These are phyloP conservation scores for Malassezia caprae DNA, from an alignment of 1,284 basidiomycete species.

Conservation along the genomic window DNA sequence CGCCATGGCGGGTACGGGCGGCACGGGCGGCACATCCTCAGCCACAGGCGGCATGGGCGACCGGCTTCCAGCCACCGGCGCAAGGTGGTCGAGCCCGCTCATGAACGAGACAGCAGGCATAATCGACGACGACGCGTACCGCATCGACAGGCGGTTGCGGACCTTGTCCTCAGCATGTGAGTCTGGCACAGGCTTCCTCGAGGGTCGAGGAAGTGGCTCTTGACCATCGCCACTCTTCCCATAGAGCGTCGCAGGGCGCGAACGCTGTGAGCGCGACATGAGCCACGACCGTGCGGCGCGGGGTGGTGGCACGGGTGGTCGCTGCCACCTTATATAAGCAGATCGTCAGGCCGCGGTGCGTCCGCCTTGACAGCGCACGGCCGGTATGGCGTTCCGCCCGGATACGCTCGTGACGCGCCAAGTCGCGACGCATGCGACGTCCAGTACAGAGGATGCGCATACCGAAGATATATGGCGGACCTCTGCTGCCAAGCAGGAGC, in stretches of 20 bases:
- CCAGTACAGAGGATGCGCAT: neutral
- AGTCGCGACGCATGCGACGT: conserved; percentile 4
- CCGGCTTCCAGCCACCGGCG: conserved; percentile 10
- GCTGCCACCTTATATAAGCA: conserved; percentile 2
- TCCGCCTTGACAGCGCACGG: neutral
- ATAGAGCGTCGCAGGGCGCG: conserved; percentile 45
- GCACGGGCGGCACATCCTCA: neutral
- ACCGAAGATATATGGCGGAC: conserved; percentile 27
- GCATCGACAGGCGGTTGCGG: conserved; percentile 44
- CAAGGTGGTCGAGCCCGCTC: neutral
- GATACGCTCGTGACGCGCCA: conserved; percentile 15
- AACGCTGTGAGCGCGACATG: conserved; percentile 43
- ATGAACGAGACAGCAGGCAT: conserved; percentile 15
- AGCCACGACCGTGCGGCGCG: conserved; percentile 1
- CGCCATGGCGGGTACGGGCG: neutral
- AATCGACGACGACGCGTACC: conserved; percentile 30
- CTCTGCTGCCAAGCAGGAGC: conserved; percentile 37
- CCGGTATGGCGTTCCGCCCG: conserved; percentile 6
- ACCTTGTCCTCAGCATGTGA: conserved; percentile 37
- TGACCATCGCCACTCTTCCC: neutral
- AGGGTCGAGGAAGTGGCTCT: neutral
- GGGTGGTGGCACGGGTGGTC: neutral
- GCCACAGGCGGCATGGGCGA: conserved; percentile 13
- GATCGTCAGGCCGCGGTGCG: neutral
- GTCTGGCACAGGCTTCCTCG: conserved; percentile 12